phyloP scores from a whole-genome alignment of 164 flowering plant species.

The Amborella trichopoda region DNA sequence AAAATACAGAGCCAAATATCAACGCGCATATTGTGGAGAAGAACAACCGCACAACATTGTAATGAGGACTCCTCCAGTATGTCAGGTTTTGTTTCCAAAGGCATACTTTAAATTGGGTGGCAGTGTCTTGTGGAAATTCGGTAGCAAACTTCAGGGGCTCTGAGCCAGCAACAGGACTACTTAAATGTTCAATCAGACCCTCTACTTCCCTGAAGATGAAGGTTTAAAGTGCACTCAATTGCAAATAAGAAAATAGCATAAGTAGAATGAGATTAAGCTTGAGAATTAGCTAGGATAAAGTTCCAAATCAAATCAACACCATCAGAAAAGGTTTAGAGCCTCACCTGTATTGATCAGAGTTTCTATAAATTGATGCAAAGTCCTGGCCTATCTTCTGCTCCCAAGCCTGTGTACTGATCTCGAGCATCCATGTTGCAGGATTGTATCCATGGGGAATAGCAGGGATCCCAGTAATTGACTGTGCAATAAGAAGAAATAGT shows the following conservation, averaged over 20 bases:
- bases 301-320: background rate
- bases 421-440: slow-evolving; percentile 98
- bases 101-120: slow-evolving; percentile 87
- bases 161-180: slow-evolving; percentile 59
- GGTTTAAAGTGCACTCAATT: background rate
- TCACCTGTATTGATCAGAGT: slow-evolving; percentile 68
- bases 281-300: background rate
- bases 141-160: slow-evolving; percentile 62
- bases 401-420: slow-evolving; percentile 76
- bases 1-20: slow-evolving; percentile 70
- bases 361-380: slow-evolving; percentile 66
- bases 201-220: slow-evolving; percentile 48
- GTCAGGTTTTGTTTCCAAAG: slow-evolving; percentile 95
- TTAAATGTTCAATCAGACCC: slow-evolving; percentile 54
- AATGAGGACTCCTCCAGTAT: slow-evolving; percentile 96
- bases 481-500: background rate
- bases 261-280: background rate
- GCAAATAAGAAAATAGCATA: background rate
- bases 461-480: slow-evolving; percentile 73
- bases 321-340: slow-evolving; percentile 12
- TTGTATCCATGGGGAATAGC: slow-evolving; percentile 70
- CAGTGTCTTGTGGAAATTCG: slow-evolving; percentile 54
- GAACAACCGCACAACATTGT: slow-evolving; percentile 66
- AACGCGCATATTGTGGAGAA: slow-evolving; percentile 65
- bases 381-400: slow-evolving; percentile 55